Evolutionary conservation across 2,329 filamentous ascomycete genomes (phyloP), one percentile per base, ranked within the genome.

Genomic region (Phyllosticta ampelicida): DNA sequence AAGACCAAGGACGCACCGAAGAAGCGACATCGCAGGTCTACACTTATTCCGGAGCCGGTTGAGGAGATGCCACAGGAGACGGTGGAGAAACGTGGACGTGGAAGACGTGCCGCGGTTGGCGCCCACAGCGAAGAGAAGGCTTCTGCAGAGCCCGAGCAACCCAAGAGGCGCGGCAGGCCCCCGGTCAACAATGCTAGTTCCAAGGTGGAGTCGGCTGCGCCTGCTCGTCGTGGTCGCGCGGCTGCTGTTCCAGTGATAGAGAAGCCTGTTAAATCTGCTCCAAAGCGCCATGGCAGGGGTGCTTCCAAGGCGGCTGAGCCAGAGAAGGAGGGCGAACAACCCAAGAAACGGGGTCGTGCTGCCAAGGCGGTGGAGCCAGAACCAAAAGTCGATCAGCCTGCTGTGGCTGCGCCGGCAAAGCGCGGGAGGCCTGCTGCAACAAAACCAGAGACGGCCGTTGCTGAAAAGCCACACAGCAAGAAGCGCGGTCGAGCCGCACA

Each of bases 121-220:
- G 28, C 52, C 20, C 48, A 28, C 3, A 18, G 10, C 21, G 29
- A 55, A 44, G 30, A 50, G 44, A 48, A 26, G 20, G 29, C 26
- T 36, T 52, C 54, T 10, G 53, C 49, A n/a, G 60, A 54, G 13
- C 18, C 59, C 11, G 59, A 60, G 30, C 58, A 61, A 52, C 61
- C 66, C 5, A 69, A 67, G 62, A 69, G 67, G 62, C 66, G 67
- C 49, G 68, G 66, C 54, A 60, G 66, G 20, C 63, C 66, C n/a
- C 36, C 48, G 5, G 16, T 29, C 19, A 58, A 58, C 44, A 51
- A 54, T 30, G 19, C 9, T 6, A 26, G 10, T 18, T 28, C 28
- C 18, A 48, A 19, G 29, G 23, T 23, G 5, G 19, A 51, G 18
- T 44, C 53, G 28, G 53, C 48, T 29, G 29, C 48, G 2, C 16